Evolutionary conservation across 139 green algal species (phyloP), one percentile per base, ranked within the genome.

Genomic region (Diplosphaera chodatii): DNA sequence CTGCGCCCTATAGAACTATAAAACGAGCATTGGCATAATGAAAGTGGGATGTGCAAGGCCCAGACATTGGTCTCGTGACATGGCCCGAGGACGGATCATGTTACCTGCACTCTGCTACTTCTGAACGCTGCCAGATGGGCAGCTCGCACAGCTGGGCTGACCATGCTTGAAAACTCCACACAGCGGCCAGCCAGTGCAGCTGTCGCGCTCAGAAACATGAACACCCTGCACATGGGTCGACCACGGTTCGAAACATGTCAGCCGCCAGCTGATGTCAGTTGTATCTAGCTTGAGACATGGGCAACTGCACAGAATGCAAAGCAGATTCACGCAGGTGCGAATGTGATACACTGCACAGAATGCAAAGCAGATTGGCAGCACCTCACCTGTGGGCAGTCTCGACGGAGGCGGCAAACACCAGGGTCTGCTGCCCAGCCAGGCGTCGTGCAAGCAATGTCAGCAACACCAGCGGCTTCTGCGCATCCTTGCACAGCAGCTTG

Each of bases 331-430:
- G n/a, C n/a, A n/a, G n/a, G n/a, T n/a, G n/a, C n/a, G n/a, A n/a
- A n/a, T n/a, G n/a, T n/a, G n/a, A n/a, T n/a, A n/a, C n/a, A n/a
- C n/a, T n/a, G n/a, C n/a, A n/a, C n/a, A n/a, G n/a, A n/a, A n/a
- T n/a, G n/a, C n/a, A 48, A 48, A 48, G 6, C 5, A 64, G n/a
- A 32, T n/a, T n/a, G n/a, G n/a, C n/a, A n/a, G 27, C 21, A 27
- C 37, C 64, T 37, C 2, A 75, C 71, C 69, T 76, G 67, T 88
- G 87, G 0, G 93, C 92, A 22, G 85, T 87, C 18, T 97, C 86
- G 27, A 97, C 66, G 0, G 86, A 92, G 20, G 91, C 90, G 1
- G 89, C 85, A 64, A 98, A 98, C 15, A 98, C 81, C 8, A 98
- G 78, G 20, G 72, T 92, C 18, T 41, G 64, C 78, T 83, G 40